These are phyloP conservation scores for Aspergillus quadricinctus DNA, from an alignment of 2,329 filamentous ascomycete species.

Conservation along the genomic window DNA sequence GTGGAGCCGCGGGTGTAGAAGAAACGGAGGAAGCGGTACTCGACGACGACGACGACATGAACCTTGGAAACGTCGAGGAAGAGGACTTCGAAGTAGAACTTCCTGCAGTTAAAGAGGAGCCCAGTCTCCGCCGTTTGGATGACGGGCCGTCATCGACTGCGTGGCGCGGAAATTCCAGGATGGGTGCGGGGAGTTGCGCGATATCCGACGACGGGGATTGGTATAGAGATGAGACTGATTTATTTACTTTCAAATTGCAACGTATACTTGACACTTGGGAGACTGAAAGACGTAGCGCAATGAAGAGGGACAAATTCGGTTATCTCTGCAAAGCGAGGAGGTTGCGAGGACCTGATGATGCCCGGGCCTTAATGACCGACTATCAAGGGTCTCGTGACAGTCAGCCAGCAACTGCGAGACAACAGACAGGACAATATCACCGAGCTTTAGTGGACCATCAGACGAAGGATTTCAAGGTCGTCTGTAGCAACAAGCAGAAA, in stretches of 20 bases:
- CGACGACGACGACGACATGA: slow-evolving; percentile 25
- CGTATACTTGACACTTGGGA: not conserved
- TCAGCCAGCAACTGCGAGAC: slow-evolving; percentile 9
- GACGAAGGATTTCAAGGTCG: not conserved
- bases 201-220: not conserved
- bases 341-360: not conserved
- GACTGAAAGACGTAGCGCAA: not conserved
- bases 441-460: not conserved
- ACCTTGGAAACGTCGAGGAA: slow-evolving; percentile 3
- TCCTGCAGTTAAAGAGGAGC: slow-evolving; percentile 22
- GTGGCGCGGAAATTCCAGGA: slow-evolving; percentile 23
- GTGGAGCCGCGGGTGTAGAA: slow-evolving; percentile 7
- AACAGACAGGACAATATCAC: not conserved
- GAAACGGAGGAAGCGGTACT: slow-evolving; percentile 14
- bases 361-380: not conserved
- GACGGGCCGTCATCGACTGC: slow-evolving; percentile 30
- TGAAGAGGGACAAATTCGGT: not conserved
- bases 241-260: not conserved
- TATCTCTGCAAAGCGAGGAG: not conserved
- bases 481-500: not conserved
- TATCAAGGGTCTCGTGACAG: slow-evolving; percentile 11
- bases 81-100: slow-evolving; percentile 4
- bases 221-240: not conserved
- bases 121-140: slow-evolving; percentile 31
- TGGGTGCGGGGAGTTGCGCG: slow-evolving; percentile 3